Conservation (phyloP, 176 grass and related monocot species). For the Oropetium thomaeum region DNA sequence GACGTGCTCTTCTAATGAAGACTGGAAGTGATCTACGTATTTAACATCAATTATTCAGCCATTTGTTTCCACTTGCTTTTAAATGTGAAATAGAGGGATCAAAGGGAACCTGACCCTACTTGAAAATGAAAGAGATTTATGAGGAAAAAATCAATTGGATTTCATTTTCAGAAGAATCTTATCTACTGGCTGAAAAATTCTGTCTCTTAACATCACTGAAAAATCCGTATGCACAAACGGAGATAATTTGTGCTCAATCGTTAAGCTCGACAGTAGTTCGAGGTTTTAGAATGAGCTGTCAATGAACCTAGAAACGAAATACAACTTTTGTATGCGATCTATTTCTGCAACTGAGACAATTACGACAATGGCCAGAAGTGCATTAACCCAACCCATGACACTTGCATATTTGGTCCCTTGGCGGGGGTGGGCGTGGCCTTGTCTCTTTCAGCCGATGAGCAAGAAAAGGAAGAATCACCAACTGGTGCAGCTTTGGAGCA, state of each 20-base stretch:
- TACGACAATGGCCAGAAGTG: slow-evolving; percentile 41
- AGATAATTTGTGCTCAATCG: not conserved
- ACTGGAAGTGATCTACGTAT: slow-evolving; percentile 10
- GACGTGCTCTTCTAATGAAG: not conserved
- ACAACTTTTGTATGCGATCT: not conserved
- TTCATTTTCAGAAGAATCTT: not conserved
- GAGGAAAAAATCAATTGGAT: not conserved
- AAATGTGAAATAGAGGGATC: not conserved
- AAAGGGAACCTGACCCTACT: not conserved
- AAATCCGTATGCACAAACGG: not conserved
- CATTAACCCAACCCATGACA: slow-evolving; percentile 37
- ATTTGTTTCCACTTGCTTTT: slow-evolving; percentile 12
- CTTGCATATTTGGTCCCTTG: not conserved
- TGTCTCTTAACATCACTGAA: not conserved
- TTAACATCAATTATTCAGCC: not conserved
- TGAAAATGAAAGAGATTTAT: not conserved
- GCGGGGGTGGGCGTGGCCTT: not conserved
- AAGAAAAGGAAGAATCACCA: slow-evolving; percentile 12
- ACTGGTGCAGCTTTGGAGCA: slow-evolving; percentile 38
- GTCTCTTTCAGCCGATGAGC: slow-evolving; percentile 10
- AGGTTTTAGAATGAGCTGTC: not conserved
- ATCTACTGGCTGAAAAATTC: not conserved
- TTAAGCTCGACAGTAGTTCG: not conserved
- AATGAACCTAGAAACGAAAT: not conserved
- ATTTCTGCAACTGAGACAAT: not conserved